A percentile compares a stretch with the other conserved stretches of the same genome.
Conservation (phyloP, 106 monocot species). For the Hemerocallis citrina region DNA sequence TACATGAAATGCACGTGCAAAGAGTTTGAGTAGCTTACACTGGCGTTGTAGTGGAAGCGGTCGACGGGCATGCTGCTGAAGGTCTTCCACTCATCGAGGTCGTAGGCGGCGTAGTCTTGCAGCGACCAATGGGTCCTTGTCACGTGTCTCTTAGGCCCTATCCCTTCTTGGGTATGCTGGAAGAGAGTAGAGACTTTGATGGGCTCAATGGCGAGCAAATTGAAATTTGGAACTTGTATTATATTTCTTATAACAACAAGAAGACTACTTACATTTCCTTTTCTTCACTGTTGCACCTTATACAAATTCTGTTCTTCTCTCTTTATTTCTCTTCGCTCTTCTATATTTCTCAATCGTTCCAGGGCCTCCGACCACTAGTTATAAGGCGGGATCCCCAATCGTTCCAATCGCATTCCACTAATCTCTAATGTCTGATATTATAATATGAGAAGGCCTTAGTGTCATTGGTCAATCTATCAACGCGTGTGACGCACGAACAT, state of each 20-base stretch:
- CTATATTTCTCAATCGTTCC: too few species aligned
- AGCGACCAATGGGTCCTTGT: conserved; percentile 37
- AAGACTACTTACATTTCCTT: too few species aligned
- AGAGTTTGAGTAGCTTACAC: background rate
- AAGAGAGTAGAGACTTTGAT: conserved; percentile 3
- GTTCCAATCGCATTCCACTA: too few species aligned
- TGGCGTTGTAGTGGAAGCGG: conserved; percentile 15
- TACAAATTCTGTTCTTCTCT: too few species aligned
- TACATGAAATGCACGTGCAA: background rate
- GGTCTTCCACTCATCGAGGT: conserved; percentile 28
- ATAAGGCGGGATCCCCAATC: conserved; percentile 20
- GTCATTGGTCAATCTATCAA: too few species aligned
- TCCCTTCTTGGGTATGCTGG: conserved; percentile 26
- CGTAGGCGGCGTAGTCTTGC: conserved; percentile 38
- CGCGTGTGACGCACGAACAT: too few species aligned
- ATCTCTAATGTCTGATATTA: too few species aligned
- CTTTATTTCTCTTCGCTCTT: too few species aligned
- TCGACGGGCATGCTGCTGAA: background rate
- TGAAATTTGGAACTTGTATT: too few species aligned
- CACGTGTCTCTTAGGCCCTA: conserved; percentile 27
- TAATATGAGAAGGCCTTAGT: too few species aligned
- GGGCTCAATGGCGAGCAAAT: conserved; percentile 22
- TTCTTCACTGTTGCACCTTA: too few species aligned
- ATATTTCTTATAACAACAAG: too few species aligned
- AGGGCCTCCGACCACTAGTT: conserved; percentile 44